Percentiles rank a stretch among this genome's conserved stretches.
Conservation (phyloP, 768 basidiomycete species). For the Amanita jacksonii region DNA sequence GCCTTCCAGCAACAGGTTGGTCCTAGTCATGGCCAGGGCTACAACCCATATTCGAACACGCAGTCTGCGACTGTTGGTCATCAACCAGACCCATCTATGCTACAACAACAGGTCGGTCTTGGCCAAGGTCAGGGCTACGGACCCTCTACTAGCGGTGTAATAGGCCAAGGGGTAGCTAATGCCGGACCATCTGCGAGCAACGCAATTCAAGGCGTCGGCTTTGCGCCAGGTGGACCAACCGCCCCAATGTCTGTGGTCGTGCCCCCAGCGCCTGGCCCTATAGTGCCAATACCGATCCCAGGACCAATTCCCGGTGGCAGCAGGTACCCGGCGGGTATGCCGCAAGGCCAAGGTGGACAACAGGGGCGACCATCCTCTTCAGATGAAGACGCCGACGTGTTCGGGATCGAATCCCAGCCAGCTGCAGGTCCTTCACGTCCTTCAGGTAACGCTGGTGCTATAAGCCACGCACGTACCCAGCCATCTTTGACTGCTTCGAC, state of each 20-base stretch:
- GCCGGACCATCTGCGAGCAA: background rate
- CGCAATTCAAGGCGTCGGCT: background rate
- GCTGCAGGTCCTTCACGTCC: conserved; percentile 4
- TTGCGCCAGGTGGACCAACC: too few species aligned
- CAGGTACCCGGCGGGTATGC: too few species aligned
- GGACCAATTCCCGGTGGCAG: too few species aligned
- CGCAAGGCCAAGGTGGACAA: too few species aligned
- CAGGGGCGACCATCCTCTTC: background rate
- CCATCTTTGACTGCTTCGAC: background rate
- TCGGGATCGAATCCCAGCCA: conserved; percentile 3
- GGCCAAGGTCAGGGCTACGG: background rate
- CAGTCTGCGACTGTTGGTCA: too few species aligned
- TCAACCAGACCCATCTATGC: background rate
- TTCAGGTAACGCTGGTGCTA: background rate
- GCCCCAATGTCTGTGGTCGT: too few species aligned
- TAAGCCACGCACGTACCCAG: background rate
- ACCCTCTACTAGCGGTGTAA: too few species aligned
- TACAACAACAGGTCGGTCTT: background rate
- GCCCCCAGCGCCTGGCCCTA: too few species aligned
- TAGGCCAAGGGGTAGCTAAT: background rate
- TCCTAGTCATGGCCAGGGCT: background rate
- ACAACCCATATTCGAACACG: too few species aligned
- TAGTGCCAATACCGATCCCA: too few species aligned
- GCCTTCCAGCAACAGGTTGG: background rate
- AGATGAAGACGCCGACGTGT: conserved; percentile 1